phyloP scores from a whole-genome alignment of 139 green algal genomes.

The Astrephomene gubernaculifera region DNA sequence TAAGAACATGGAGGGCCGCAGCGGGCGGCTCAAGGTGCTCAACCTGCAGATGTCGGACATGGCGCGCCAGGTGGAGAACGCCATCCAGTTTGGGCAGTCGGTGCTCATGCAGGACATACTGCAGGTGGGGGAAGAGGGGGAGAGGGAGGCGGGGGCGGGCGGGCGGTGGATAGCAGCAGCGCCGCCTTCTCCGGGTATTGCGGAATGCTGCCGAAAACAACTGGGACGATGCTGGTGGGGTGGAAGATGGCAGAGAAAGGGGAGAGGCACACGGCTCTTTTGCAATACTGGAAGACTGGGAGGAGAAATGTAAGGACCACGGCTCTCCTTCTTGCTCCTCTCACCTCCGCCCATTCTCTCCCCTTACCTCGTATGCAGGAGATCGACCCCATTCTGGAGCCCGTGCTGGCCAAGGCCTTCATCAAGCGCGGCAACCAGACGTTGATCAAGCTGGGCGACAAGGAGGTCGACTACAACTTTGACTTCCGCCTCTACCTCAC shows the following conservation, averaged over 20 bases:
- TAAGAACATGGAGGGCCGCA: slow-evolving; percentile 83
- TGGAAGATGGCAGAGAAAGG: background rate
- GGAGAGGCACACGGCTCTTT: background rate
- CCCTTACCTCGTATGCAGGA: slow-evolving; percentile 59
- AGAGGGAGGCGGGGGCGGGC: background rate
- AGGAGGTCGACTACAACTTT: slow-evolving; percentile 85
- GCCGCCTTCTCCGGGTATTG: no score
- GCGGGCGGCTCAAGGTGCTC: slow-evolving; percentile 74
- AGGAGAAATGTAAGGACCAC: background rate
- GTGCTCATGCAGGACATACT: slow-evolving; percentile 78
- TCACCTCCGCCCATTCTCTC: background rate
- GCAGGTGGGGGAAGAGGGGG: slow-evolving; percentile 29
- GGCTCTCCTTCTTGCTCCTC: background rate
- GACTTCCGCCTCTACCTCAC: slow-evolving; percentile 92
- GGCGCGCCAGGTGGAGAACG: slow-evolving; percentile 82
- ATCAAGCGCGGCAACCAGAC: slow-evolving; percentile 83
- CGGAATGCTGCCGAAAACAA: no score
- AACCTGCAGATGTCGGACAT: slow-evolving; percentile 82
- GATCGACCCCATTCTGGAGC: slow-evolving; percentile 87
- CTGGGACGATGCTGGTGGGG: no score
- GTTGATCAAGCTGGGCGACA: slow-evolving; percentile 90
- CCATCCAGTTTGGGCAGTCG: slow-evolving; percentile 85
- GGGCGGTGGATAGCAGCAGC: no score
- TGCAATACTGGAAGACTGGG: background rate
- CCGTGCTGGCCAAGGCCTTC: slow-evolving; percentile 81